Percentiles rank a stretch among this genome's conserved stretches.
Conservation (phyloP, 2,329 filamentous ascomycete genomes). For the Sporothrix schenckii region DNA sequence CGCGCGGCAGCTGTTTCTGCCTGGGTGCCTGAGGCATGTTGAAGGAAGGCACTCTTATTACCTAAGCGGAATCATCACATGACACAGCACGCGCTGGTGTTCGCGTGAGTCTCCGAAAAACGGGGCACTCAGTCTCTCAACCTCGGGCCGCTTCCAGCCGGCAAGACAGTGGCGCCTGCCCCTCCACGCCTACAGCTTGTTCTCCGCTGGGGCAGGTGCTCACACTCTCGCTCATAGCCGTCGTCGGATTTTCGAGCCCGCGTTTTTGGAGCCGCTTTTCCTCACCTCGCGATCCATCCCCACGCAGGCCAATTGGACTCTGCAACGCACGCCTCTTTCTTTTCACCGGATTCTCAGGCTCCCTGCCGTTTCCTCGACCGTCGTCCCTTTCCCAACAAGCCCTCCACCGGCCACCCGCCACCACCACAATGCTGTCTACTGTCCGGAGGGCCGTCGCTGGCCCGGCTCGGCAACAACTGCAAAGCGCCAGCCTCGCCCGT, state of each 20-base stretch:
- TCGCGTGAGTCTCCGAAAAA: constrained; percentile 23
- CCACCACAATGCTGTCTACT: constrained; percentile 34
- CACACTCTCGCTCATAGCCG: constrained; percentile 19
- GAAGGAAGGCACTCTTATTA: not conserved
- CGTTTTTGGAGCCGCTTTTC: constrained; percentile 22
- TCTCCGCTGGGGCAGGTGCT: constrained; percentile 9
- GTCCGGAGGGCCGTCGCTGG: constrained; percentile 31
- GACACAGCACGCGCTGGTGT: not conserved
- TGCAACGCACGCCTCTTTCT: not conserved
- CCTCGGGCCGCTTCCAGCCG: constrained; percentile 49
- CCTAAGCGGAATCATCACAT: not conserved
- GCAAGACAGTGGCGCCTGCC: not conserved
- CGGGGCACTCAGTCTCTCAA: constrained; percentile 19
- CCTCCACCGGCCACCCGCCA: too few relatives aligned
- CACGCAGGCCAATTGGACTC: not conserved
- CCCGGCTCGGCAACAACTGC: constrained; percentile 26
- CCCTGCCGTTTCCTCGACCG: not conserved
- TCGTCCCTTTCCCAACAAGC: not conserved
- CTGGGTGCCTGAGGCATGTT: constrained; percentile 28
- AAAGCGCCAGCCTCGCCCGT: constrained; percentile 62
- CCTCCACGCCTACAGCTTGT: constrained; percentile 17
- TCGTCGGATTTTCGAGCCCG: constrained; percentile 26
- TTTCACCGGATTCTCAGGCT: too few relatives aligned
- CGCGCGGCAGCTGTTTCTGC: constrained; percentile 22
- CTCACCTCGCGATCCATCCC: constrained; percentile 1